Conservation (phyloP, 768 basidiomycete species). For the Lactifluus pinguis region DNA sequence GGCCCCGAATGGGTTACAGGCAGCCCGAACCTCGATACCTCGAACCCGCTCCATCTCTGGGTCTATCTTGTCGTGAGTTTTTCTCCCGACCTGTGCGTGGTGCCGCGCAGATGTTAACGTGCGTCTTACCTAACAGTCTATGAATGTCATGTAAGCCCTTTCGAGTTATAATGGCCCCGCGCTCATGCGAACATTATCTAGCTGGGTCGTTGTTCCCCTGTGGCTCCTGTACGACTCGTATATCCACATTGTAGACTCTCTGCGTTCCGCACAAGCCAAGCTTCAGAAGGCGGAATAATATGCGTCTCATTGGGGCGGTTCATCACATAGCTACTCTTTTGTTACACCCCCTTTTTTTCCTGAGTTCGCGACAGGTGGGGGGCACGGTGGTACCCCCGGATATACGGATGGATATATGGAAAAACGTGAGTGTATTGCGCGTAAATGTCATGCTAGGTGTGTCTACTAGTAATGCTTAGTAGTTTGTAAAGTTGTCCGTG, state of each 20-base stretch:
- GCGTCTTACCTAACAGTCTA: slow-evolving; percentile 40
- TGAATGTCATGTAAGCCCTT: slow-evolving; percentile 63
- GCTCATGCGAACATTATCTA: slow-evolving; percentile 25
- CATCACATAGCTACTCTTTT: not conserved
- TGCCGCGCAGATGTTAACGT: not conserved
- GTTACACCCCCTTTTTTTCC: not conserved
- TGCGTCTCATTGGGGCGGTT: not conserved
- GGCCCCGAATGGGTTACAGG: slow-evolving; percentile 80
- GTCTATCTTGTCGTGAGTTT: slow-evolving; percentile 66
- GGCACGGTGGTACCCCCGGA: no score
- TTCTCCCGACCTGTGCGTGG: slow-evolving; percentile 31
- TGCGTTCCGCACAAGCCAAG: slow-evolving; percentile 31
- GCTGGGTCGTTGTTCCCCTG: slow-evolving; percentile 74
- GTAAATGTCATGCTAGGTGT: slow-evolving; percentile 2
- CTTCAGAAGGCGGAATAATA: slow-evolving; percentile 7
- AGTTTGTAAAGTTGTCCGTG: not conserved
- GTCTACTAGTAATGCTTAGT: not conserved
- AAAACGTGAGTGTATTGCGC: not conserved
- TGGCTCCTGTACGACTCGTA: slow-evolving; percentile 77
- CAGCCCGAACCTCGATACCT: slow-evolving; percentile 61
- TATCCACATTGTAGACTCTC: slow-evolving; percentile 49
- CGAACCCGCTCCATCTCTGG: slow-evolving; percentile 66
- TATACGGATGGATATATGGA: no score
- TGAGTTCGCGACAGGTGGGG: not conserved
- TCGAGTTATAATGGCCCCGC: not conserved